phyloP scores from a whole-genome alignment of 306 rosid genomes.

The Citrullus amarus region DNA sequence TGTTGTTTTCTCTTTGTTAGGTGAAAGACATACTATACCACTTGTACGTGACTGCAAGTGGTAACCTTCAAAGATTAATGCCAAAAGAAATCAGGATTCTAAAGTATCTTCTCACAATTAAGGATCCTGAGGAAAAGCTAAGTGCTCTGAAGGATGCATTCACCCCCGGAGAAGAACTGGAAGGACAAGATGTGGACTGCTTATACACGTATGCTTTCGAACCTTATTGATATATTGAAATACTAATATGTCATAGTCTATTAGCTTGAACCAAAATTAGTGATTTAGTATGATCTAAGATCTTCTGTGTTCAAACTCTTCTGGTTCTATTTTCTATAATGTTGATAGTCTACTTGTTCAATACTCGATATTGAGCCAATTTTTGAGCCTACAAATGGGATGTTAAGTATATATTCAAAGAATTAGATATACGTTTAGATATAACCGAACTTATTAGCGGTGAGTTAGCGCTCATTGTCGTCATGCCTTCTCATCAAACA shows the following conservation, averaged over 20 bases:
- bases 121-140: constrained; percentile 63
- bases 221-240: constrained; percentile 1
- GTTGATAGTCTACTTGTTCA: not conserved
- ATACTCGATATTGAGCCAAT: too few relatives aligned
- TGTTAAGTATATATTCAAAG: not conserved
- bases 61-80: constrained; percentile 70
- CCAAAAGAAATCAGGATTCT: constrained; percentile 85
- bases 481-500: not conserved
- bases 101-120: constrained; percentile 59
- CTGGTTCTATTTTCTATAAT: not conserved
- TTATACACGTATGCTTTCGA: constrained; percentile 57
- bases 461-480: not conserved
- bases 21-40: constrained; percentile 76
- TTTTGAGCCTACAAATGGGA: not conserved
- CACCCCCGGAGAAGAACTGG: constrained; percentile 87
- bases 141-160: constrained; percentile 65
- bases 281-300: not conserved
- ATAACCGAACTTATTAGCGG: not conserved
- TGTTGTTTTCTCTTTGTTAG: constrained; percentile 16
- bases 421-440: not conserved
- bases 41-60: constrained; percentile 62
- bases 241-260: not conserved
- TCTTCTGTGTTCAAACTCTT: not conserved
- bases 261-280: not conserved
- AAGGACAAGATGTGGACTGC: constrained; percentile 58